Evolutionary conservation across 768 basidiomycete genomes (phyloP), one percentile per base, ranked within the genome.

Genomic region (Leccinum disarticulatum): DNA sequence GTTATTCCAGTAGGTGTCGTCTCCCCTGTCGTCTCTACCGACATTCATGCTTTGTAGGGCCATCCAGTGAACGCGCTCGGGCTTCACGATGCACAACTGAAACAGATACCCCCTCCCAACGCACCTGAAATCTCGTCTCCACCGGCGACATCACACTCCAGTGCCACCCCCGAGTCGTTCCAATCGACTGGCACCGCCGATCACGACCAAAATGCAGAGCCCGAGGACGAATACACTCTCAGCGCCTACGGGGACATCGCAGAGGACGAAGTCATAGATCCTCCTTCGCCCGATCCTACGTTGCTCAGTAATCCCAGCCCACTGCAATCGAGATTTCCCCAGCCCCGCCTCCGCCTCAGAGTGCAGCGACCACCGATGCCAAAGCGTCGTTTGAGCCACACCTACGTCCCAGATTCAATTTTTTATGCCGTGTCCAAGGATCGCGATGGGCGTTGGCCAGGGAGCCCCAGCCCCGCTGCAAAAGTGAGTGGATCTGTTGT

Each of bases 221-320:
- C 22, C 1, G 74, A 79, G 9, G 75, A 79, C 17, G 74, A 77
- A 58, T 64, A 81, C 61, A 77, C 74, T 0, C 63, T 84, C 47
- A 73, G 68, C 28, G 78, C 73, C 13, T 82, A 73, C 43, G 81
- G 83, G 8, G 79, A 83, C 27, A 77, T 81, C 27, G 79, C 80
- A 1, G 69, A 78, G 1, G 66, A 75, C 25, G 76, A 78, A 48
- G 63, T 72, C 27, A 70, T 75, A 28, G 75, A 75, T 31, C 60
- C 79, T 4, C 76, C 76, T 0, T 70, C 64, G 3, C 52, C 57
- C 1, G 8, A 52, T 25, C 38, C 58, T 13, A 8, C 58, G 14
- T 33, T 3, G 13, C 3, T 19, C 19, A 35, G 8, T 19, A 3
- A 10, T n/a, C 41, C 47, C 1, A 17, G 33, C 6, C 35, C 31